Evolutionary conservation across 495 filamentous ascomycete genomes (phyloP).

Genomic region (Xylona heveae): DNA sequence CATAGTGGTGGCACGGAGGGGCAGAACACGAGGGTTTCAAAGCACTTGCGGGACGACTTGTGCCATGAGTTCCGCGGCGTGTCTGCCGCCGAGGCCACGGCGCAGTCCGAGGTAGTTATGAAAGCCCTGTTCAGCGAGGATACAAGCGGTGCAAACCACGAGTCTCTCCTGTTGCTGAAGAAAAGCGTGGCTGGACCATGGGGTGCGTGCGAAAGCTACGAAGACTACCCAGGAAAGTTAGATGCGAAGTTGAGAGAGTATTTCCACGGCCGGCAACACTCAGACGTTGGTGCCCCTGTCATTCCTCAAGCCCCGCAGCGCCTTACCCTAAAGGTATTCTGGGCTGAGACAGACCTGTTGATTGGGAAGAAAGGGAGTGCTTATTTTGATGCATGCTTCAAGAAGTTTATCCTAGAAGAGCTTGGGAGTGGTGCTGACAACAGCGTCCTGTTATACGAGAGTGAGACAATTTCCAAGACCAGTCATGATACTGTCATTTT

Average conservation of each 20-base stretch:
- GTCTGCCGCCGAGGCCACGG: too few species aligned
- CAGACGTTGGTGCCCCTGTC: too few species aligned
- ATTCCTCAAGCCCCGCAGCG: neutral
- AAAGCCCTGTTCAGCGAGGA: neutral
- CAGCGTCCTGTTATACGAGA: neutral
- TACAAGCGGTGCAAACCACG: neutral
- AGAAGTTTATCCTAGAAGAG: neutral
- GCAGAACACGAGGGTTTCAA: too few species aligned
- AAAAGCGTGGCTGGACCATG: neutral
- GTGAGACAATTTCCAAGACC: neutral
- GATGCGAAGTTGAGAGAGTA: too few species aligned
- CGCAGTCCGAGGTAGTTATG: too few species aligned
- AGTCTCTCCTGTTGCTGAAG: neutral
- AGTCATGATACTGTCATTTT: neutral
- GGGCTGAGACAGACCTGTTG: neutral
- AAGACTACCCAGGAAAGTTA: neutral
- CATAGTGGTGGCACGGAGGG: too few species aligned
- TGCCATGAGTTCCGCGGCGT: too few species aligned
- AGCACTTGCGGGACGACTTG: too few species aligned
- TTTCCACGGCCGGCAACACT: too few species aligned
- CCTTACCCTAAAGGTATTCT: neutral
- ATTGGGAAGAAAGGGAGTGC: neutral
- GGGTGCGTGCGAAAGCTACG: neutral
- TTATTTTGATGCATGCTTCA: neutral
- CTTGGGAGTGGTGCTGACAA: too few species aligned